Conservation (phyloP, 352 stramenopile species). For the Phytopythium mirpurense region DNA sequence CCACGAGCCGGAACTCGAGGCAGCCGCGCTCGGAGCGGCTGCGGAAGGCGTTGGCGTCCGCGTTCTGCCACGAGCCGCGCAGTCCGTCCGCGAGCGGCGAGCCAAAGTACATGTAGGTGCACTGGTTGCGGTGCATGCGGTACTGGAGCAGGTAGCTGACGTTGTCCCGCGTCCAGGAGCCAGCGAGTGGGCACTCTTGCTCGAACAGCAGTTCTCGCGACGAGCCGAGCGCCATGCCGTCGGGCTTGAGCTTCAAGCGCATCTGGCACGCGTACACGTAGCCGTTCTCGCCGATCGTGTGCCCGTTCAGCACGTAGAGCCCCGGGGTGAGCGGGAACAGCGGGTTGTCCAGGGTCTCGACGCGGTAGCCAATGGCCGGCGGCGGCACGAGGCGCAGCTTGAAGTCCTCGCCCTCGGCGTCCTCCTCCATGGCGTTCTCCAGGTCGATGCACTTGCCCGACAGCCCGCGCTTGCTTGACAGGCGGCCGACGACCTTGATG, state of each 20-base stretch:
- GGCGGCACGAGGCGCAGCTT: slow-evolving; percentile 11
- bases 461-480: slow-evolving; percentile 10
- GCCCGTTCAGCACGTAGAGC: slow-evolving; percentile 42
- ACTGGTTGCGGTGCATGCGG: slow-evolving; percentile 36
- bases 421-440: slow-evolving; percentile 12
- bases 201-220: slow-evolving; percentile 50
- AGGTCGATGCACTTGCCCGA: slow-evolving; percentile 12
- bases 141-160: slow-evolving; percentile 53
- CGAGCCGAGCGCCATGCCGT: slow-evolving; percentile 35
- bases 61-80: slow-evolving; percentile 53
- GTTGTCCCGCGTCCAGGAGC: slow-evolving; percentile 35
- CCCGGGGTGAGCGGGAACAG: slow-evolving; percentile 47
- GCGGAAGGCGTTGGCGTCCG: slow-evolving; percentile 17
- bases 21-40: slow-evolving; percentile 30
- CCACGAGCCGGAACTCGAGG: slow-evolving; percentile 29
- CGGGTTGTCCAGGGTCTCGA: slow-evolving; percentile 17
- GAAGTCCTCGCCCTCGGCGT: slow-evolving; percentile 23
- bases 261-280: slow-evolving; percentile 56
- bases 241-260: slow-evolving; percentile 24
- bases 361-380: slow-evolving; percentile 4
- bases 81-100: slow-evolving; percentile 29
- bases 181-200: slow-evolving; percentile 38
- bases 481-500: slow-evolving; percentile 15
- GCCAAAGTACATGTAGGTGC: slow-evolving; percentile 49
- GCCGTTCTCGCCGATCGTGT: slow-evolving; percentile 49